These are phyloP conservation scores for Potentilla sterilis DNA, from an alignment of 306 rosid genomes.

Conservation along the genomic window DNA sequence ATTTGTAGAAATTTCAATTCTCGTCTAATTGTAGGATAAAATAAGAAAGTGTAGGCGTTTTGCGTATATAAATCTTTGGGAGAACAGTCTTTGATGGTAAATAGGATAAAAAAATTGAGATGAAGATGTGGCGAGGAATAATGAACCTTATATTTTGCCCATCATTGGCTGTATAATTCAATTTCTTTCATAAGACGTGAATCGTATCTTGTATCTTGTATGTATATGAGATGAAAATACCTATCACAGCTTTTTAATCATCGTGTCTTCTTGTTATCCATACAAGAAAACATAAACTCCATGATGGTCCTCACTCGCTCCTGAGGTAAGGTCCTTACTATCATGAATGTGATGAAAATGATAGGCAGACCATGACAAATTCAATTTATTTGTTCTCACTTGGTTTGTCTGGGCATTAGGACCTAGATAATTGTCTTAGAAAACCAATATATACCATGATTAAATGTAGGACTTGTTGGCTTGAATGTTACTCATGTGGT, in stretches of 20 bases:
- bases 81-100: background rate
- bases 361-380: conserved; percentile 7
- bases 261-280: conserved; percentile 43
- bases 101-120: background rate
- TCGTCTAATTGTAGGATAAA: too few relatives aligned
- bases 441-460: background rate
- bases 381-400: background rate
- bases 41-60: background rate
- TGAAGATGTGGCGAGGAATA: background rate
- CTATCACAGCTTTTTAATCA: background rate
- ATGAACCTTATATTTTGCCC: conserved; percentile 7
- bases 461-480: background rate
- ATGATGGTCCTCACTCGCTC: conserved; percentile 16
- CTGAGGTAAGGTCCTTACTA: background rate
- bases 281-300: background rate
- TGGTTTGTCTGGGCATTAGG: background rate
- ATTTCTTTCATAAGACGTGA: background rate
- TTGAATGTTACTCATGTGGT: background rate
- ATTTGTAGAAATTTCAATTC: too few relatives aligned
- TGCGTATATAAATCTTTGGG: background rate
- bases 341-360: conserved; percentile 7
- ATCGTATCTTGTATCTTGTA: conserved; percentile 10
- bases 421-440: background rate
- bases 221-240: background rate
- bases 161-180: background rate